phyloP scores from a whole-genome alignment of 1,284 basidiomycete genomes.

The Malassezia restricta region DNA sequence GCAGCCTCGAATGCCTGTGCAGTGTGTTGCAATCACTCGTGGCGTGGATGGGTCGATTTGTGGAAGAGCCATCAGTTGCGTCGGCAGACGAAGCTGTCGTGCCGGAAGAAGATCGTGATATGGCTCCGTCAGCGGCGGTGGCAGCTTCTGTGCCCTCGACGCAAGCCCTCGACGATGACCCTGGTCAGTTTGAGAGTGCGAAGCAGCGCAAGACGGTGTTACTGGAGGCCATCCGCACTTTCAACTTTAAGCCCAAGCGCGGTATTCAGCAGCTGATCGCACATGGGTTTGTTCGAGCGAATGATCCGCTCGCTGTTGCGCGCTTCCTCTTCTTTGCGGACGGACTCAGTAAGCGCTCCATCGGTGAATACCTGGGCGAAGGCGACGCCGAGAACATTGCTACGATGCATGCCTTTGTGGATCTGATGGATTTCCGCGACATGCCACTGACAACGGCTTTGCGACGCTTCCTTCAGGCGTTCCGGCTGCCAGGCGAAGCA shows the following conservation, averaged over 20 bases:
- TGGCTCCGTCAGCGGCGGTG: constrained; percentile 9
- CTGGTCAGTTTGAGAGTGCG: constrained; percentile 81
- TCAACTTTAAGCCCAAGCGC: constrained; percentile 85
- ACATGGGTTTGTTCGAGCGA: constrained; percentile 71
- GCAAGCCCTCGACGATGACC: constrained; percentile 58
- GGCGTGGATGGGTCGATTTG: constrained; percentile 31
- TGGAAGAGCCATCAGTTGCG: constrained; percentile 22
- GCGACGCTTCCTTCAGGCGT: constrained; percentile 42
- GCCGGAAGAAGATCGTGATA: not conserved
- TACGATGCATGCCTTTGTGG: constrained; percentile 46
- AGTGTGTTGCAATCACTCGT: constrained; percentile 43
- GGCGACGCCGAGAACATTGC: constrained; percentile 44
- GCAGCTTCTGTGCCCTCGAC: constrained; percentile 9
- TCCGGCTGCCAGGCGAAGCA: constrained; percentile 43
- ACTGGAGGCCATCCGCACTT: constrained; percentile 89
- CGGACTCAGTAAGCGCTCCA: constrained; percentile 85
- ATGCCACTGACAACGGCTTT: constrained; percentile 41
- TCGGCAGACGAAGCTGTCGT: constrained; percentile 17
- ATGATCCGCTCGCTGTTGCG: constrained; percentile 68
- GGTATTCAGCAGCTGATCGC: constrained; percentile 82
- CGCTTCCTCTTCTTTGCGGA: constrained; percentile 77
- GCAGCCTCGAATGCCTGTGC: constrained; percentile 43
- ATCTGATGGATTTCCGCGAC: constrained; percentile 42
- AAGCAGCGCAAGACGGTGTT: constrained; percentile 94
- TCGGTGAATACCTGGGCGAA: constrained; percentile 86